phyloP scores from a whole-genome alignment of 2,329 filamentous ascomycete genomes.

The Fonsecaea multimorphosa region DNA sequence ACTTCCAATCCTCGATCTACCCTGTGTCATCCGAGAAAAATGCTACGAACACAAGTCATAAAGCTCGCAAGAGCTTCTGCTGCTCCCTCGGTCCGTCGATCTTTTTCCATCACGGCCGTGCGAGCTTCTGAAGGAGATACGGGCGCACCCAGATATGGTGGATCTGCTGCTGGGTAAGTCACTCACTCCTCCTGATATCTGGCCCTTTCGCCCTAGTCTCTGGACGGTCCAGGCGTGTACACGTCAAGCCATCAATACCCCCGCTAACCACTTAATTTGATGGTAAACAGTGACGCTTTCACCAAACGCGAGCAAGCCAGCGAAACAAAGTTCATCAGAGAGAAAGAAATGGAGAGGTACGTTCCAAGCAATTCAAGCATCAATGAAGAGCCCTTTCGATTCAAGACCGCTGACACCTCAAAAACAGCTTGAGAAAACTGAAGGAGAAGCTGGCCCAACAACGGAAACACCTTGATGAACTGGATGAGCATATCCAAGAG shows the following conservation, averaged over 20 bases:
- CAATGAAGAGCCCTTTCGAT: not conserved
- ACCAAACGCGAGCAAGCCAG: constrained; percentile 85
- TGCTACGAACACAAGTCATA: constrained; percentile 71
- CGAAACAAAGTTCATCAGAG: constrained; percentile 83
- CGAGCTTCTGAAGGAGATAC: constrained; percentile 74
- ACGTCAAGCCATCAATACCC: not conserved
- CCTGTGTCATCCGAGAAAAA: constrained; percentile 47
- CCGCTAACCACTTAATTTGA: constrained; percentile 11
- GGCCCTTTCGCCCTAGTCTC: too few species aligned
- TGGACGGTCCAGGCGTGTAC: too few species aligned
- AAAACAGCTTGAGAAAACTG: constrained; percentile 68
- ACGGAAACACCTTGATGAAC: constrained; percentile 80
- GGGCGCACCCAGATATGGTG: constrained; percentile 55
- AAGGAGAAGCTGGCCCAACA: constrained; percentile 74
- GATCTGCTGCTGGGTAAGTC: constrained; percentile 47
- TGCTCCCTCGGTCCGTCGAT: constrained; percentile 50
- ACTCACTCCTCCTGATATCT: not conserved
- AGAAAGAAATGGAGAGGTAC: constrained; percentile 87
- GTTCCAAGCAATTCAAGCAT: too few species aligned
- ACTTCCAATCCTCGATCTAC: constrained; percentile 8
- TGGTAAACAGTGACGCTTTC: constrained; percentile 66
- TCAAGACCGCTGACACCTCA: too few species aligned
- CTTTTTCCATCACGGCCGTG: constrained; percentile 68
- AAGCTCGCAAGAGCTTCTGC: constrained; percentile 63
- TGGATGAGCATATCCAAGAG: constrained; percentile 87